Conservation (phyloP, 257 asterid species). For the Plantago major region DNA sequence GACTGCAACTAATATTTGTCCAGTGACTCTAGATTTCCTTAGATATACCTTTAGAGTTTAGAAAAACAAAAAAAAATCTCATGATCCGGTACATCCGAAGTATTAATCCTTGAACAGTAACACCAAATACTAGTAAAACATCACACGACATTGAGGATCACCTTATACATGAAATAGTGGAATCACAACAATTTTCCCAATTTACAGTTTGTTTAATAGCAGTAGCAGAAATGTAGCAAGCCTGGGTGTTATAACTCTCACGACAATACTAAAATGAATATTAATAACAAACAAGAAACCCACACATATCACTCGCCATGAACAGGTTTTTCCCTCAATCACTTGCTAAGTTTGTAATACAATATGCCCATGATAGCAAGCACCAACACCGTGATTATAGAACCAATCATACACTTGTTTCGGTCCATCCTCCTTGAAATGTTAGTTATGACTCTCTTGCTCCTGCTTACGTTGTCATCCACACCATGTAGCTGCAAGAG, state of each 20-base stretch:
- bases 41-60: too few relatives aligned
- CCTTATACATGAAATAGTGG: neutral
- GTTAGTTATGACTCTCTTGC: constrained; percentile 49
- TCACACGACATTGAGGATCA: too few relatives aligned
- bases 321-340: neutral
- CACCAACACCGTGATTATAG: constrained; percentile 41
- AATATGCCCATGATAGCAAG: constrained; percentile 44
- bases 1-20: too few relatives aligned
- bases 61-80: too few relatives aligned
- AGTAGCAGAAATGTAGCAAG: constrained; percentile 3
- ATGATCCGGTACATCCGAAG: too few relatives aligned
- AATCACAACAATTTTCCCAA: constrained; percentile 19
- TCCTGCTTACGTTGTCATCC: constrained; percentile 62
- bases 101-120: too few relatives aligned
- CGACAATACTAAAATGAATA: constrained; percentile 4
- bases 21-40: too few relatives aligned
- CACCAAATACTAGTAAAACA: too few relatives aligned
- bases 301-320: neutral
- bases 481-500: constrained; percentile 56
- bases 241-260: constrained; percentile 18
- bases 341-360: constrained; percentile 58
- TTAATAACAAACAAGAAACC: constrained; percentile 9
- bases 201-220: constrained; percentile 5
- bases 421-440: constrained; percentile 67
- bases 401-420: constrained; percentile 66